A percentile compares a stretch with the other conserved stretches of the same genome.
Evolutionary conservation across 257 asterid genomes (phyloP).

Genomic region (Solanum raphanifolium): DNA sequence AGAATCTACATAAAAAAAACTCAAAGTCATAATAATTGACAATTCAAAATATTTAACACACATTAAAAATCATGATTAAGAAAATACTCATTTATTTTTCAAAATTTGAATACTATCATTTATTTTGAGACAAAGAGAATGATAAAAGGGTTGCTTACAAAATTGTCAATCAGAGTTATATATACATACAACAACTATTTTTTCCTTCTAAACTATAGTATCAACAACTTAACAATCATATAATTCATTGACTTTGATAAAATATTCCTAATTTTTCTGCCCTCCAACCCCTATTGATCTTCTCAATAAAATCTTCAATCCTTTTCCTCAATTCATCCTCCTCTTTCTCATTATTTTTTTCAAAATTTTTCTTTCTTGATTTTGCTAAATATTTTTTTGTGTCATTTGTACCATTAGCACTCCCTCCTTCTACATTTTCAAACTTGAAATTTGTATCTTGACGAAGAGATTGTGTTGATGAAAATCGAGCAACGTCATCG

Average conservation of each 20-base stretch:
- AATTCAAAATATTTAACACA: background rate
- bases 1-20: background rate
- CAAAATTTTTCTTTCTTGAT: background rate
- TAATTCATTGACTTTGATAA: background rate
- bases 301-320: constrained; percentile 30
- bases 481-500: background rate
- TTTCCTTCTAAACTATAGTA: background rate
- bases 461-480: background rate
- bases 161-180: background rate
- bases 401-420: background rate
- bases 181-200: background rate
- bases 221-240: background rate
- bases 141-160: background rate
- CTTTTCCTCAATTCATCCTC: constrained; percentile 26
- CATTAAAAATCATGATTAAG: background rate
- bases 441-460: background rate
- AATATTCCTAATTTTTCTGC: constrained; percentile 16
- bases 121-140: background rate
- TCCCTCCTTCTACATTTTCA: background rate
- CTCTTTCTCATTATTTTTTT: background rate
- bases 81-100: rapidly evolving
- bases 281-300: constrained; percentile 25
- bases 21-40: background rate
- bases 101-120: background rate
- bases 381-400: background rate